Evolutionary conservation across 2,329 filamentous ascomycete genomes (phyloP), one percentile per base, ranked within the genome.

Genomic region (Hymenoscyphus fraxineus): DNA sequence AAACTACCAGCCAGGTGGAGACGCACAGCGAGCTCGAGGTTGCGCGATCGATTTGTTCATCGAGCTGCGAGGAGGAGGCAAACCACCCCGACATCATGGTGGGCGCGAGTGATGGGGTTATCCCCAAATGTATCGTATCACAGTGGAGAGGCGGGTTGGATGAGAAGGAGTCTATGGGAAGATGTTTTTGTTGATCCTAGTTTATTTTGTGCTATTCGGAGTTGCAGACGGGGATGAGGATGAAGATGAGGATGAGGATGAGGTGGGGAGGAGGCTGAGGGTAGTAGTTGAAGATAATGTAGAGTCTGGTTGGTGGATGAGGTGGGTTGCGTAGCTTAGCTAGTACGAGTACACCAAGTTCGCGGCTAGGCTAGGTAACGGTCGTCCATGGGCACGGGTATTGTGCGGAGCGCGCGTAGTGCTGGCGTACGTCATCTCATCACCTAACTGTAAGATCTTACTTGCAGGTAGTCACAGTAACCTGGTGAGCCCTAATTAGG

Each of bases 11-110:
- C 38, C n/a, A 9, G 6, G 22, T 16, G 59, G 54, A 47, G 31
- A 47, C 31, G 44, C 86, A 97, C 90, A 99, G 62, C 39, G 71
- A 83, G 78, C 93, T 98, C 76, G 92, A 97, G 70, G 95, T 99
- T 61, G 95, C 95, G 78, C 90, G 92, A 77, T 97, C 94, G 74
- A 99, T 90, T 84, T 98, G 95, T 80, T 97, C 93, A 79, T 99
- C 95, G 79, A 99, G 85, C 80, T 93, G 92, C 75, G 89, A 91
- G 78, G 92, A 92, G 79, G 92, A 94, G 71, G 90, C 91, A 77
- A 96, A 98, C 94, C 94, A 99, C 35, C 60, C 64, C 38, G 56
- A 58, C 65, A 67, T 67, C 65, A 67, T 67, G 56, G 31, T 63
- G 60, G 61, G 60, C 60, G n/a, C 35, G 35, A 41, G 38, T 38